Conservation (phyloP, 345 rosid genomes). For the Salix koriyanagi region DNA sequence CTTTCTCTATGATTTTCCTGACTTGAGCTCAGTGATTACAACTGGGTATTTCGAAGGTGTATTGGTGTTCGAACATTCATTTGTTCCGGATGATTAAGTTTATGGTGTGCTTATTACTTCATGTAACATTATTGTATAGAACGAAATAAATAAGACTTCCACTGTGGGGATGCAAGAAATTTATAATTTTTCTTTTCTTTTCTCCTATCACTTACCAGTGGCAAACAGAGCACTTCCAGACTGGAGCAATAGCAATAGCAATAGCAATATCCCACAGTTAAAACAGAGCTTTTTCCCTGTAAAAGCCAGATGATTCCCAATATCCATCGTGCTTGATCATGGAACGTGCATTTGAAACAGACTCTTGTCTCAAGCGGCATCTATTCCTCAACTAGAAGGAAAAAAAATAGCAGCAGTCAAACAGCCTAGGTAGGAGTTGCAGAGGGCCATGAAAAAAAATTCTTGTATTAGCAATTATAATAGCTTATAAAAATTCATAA, state of each 20-base stretch:
- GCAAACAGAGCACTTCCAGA: not conserved
- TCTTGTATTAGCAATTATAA: not conserved
- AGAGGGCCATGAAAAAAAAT: not conserved
- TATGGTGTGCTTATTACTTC: conserved; percentile 14
- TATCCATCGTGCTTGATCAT: too few relatives aligned
- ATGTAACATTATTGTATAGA: conserved; percentile 12
- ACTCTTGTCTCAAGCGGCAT: not conserved
- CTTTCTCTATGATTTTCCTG: conserved; percentile 23
- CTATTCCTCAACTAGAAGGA: not conserved
- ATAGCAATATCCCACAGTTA: not conserved
- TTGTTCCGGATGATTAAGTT: conserved; percentile 14
- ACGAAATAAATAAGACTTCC: conserved; percentile 22
- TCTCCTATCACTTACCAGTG: not conserved
- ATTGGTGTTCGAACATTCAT: conserved; percentile 10
- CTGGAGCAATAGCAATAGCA: not conserved
- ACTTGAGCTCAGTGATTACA: conserved; percentile 1
- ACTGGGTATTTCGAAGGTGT: not conserved
- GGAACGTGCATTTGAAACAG: not conserved
- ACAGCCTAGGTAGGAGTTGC: not conserved
- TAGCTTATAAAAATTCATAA: conserved; percentile 1
- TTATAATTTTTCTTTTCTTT: not conserved
- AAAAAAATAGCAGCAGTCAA: not conserved
- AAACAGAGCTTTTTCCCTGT: too few relatives aligned
- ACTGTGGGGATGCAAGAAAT: not conserved
- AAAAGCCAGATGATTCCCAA: too few relatives aligned